Conservation (phyloP, 148 eudicot species). For the Rhododendron kiyosumense region DNA sequence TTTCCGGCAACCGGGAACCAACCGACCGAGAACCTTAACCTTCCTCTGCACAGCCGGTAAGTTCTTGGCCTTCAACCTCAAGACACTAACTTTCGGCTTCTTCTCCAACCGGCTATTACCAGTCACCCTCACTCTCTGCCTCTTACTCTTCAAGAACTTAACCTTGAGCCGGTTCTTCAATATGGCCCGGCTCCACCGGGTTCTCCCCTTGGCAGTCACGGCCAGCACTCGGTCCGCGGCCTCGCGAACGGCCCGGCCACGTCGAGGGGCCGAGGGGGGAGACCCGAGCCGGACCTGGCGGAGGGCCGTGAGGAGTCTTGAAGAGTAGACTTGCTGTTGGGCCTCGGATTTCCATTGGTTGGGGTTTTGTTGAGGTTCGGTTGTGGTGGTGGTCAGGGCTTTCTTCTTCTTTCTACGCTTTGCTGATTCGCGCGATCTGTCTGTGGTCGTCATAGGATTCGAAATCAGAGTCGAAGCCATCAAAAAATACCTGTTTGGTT, state of each 20-base stretch:
- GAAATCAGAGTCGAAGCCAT: conserved; percentile 30
- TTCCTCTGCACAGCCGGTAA: conserved; percentile 65
- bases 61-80: conserved; percentile 44
- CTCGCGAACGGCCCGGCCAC: conserved; percentile 57
- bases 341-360: conserved; percentile 66
- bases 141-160: conserved; percentile 53
- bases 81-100: conserved; percentile 28
- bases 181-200: conserved; percentile 94
- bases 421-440: conserved; percentile 36
- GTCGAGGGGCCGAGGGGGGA: conserved; percentile 35
- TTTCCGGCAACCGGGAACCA: conserved; percentile 87
- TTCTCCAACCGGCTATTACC: conserved; percentile 23
- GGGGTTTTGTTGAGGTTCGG: conserved; percentile 14
- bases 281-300: conserved; percentile 46
- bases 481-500: neutral
- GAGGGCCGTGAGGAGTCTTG: conserved; percentile 60
- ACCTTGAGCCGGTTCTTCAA: conserved; percentile 61
- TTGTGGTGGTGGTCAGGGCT: conserved; percentile 3
- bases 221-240: conserved; percentile 76
- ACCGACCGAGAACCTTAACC: conserved; percentile 41
- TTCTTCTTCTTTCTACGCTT: conserved; percentile 45
- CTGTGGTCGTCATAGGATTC: conserved; percentile 43
- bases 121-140: conserved; percentile 22
- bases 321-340: conserved; percentile 64
- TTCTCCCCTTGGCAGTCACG: conserved; percentile 60